phyloP scores from a whole-genome alignment of 2,329 filamentous ascomycete genomes.

The Plenodomus biglobosus region DNA sequence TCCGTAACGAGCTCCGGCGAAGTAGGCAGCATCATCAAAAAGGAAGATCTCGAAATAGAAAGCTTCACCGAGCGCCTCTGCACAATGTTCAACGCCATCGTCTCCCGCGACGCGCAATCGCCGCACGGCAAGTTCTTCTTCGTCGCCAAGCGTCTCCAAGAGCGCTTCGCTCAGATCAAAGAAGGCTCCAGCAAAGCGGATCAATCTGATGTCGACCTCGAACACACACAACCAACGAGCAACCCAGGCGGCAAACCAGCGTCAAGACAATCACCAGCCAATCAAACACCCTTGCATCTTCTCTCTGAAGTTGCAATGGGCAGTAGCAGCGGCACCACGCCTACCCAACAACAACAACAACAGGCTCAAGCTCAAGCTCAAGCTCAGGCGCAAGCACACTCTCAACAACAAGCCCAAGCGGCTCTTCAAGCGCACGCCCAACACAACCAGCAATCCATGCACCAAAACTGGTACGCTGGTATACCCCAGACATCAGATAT shows the following conservation, averaged over 20 bases:
- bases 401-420: slow-evolving; percentile 30
- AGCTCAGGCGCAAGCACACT: slow-evolving; percentile 14
- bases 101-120: slow-evolving; percentile 44
- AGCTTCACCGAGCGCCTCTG: slow-evolving; percentile 51
- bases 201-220: slow-evolving; percentile 25
- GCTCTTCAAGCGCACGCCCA: slow-evolving; percentile 29
- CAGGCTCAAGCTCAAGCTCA: slow-evolving; percentile 10
- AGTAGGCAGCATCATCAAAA: slow-evolving; percentile 53
- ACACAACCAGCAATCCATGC: slow-evolving; percentile 8
- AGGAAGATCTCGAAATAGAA: slow-evolving; percentile 52
- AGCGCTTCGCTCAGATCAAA: slow-evolving; percentile 49
- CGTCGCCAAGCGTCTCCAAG: slow-evolving; percentile 49
- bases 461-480: slow-evolving; percentile 33
- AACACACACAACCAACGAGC: slow-evolving; percentile 17
- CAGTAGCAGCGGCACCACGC: slow-evolving; percentile 32
- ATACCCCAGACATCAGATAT: slow-evolving; percentile 26
- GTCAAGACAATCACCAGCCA: slow-evolving; percentile 31
- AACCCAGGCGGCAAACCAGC: slow-evolving; percentile 16
- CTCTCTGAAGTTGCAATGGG: slow-evolving; percentile 47
- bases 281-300: slow-evolving; percentile 43
- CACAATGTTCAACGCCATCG: slow-evolving; percentile 49
- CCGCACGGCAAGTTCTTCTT: slow-evolving; percentile 53
- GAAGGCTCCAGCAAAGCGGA: slow-evolving; percentile 45
- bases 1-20: slow-evolving; percentile 54
- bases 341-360: slow-evolving; percentile 9